Base-by-base conservation (phyloP, 2,329 filamentous ascomycete genomes). In the Cryphonectria japonica region DNA sequence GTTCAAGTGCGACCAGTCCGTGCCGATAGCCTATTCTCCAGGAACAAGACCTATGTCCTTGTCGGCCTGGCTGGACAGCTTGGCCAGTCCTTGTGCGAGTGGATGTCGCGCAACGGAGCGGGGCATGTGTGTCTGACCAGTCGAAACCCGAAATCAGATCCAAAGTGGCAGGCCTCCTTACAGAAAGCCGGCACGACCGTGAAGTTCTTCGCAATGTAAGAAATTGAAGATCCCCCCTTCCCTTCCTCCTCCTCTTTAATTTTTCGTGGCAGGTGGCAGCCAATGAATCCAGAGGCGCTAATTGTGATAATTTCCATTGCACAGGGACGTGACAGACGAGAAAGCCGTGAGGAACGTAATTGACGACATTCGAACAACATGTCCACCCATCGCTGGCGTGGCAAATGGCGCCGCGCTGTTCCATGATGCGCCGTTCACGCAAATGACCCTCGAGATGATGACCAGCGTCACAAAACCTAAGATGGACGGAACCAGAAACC, bases 41-140 rank as follows among this genome's bases (percentile, higher is more conserved):
- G 60, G 1, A 72, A 79, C 62, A 75, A 75, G 65, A 80, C 80
- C 0, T 81, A 83, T 70, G 70, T 78, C 16, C 74, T 82, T 4
- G 73, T 79, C 19, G 79, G 80, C 1, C 72, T 82, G 5, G 76
- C 78, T 1, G 78, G 81, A 0, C 73, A 76, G 1, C 46, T 83
- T 0, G 83, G 83, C 1, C 77, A 76, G 16, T 81, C 83, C 0
- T 75, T 84, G 0, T 79, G 77, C 59, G 66, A 77, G 46, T 85
- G 79, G 80, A 84, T 84, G 82, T 76, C 80, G 1, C 66, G 60
- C 0, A 76, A 77, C 13, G 83, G 83, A 0, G 83, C 82, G 0
- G 73, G 78, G 14, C 72, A 80, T 50, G 63, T 85, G 0, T 80
- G 78, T 0, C 43, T 86, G 2, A 79, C 81, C 0, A 84, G 81